Evolutionary conservation across 306 rosid species (phyloP).

Genomic region (Begonia peltatifolia): DNA sequence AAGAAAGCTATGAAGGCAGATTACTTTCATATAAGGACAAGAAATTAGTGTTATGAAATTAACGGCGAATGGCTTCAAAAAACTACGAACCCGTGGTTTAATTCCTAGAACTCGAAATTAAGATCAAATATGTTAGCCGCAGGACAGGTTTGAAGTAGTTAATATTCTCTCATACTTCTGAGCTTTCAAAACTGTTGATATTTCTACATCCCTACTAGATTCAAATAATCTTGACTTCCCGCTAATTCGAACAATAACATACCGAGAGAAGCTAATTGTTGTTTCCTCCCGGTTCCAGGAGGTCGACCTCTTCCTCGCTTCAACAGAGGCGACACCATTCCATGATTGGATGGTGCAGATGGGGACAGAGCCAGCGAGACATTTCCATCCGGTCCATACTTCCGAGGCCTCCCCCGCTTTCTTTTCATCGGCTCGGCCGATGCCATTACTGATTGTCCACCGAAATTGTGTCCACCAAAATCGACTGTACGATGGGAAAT

Average conservation of each 20-base stretch:
- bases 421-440: conserved; percentile 54
- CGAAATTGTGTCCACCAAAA: conserved; percentile 52
- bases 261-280: conserved; percentile 67
- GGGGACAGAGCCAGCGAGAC: conserved; percentile 75
- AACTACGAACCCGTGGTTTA: too few relatives aligned
- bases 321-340: conserved; percentile 20
- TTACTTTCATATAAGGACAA: too few relatives aligned
- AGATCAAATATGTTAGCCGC: too few relatives aligned
- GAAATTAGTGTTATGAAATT: too few relatives aligned
- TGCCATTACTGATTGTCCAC: conserved; percentile 37
- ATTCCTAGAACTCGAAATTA: too few relatives aligned
- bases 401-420: conserved; percentile 93
- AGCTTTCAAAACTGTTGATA: too few relatives aligned
- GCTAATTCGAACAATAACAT: conserved; percentile 12
- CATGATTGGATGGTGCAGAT: conserved; percentile 33
- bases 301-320: conserved; percentile 91
- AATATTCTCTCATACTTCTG: too few relatives aligned
- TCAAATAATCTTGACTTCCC: conserved; percentile 6
- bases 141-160: too few relatives aligned
- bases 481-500: conserved; percentile 55
- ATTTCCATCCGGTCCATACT: conserved; percentile 73
- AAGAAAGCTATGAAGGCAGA: too few relatives aligned
- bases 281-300: conserved; percentile 83
- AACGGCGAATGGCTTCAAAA: too few relatives aligned
- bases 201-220: too few relatives aligned